Base-by-base conservation (phyloP, 176 grass and related monocot genomes). In the Oryza australiensis region DNA sequence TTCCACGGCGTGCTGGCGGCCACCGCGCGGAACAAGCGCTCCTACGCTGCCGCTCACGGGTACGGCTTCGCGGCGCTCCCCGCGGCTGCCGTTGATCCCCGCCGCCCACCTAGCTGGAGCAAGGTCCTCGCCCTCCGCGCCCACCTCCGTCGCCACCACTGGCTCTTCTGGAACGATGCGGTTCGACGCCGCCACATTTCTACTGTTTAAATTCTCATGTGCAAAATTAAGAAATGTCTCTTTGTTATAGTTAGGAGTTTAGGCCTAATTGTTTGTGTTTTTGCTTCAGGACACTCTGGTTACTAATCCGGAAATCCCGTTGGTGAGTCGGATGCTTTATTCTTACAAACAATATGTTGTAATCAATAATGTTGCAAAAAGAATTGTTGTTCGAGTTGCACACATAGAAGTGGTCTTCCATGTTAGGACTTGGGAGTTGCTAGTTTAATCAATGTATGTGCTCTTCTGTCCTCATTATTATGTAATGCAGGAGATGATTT, bases 141-240 rank as follows among this genome's bases (percentile, higher is more conserved):
- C 7, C 68, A 15, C 26, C 90, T 98, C 10, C 75, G n/a, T 24
- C 73, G 24, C 57, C 86, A 94, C 81, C 86, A 94, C 60, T 94
- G 95, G 95, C 88, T 98, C 28, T 93, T 98, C 80, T 98, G 95
- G 92, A 98, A 98, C 60, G 95, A 98, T 75, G 95, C 86, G 30
- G 95, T 94, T 53, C 51, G 90, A 84, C 5, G 9, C 43, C 28
- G 29, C 9, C 20, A 9, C 60, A 32, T 14, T 41, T 16, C 18
- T 70, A 9, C 43, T 20, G 27, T 9, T 42, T 62, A 6, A 40
- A 20, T 12, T 64, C 18, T 51, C 13, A 9, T 51, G 26, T 70
- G 26, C 27, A 3, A 53, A 70, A 71, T 7, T 24, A 43, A 14
- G 4, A 28, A 10, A 35, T 75, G 62, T 9, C 28, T 76, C 1